These are phyloP conservation scores for Fusarium nematophilum DNA, from an alignment of 2,329 filamentous ascomycete species.

Conservation along the genomic window DNA sequence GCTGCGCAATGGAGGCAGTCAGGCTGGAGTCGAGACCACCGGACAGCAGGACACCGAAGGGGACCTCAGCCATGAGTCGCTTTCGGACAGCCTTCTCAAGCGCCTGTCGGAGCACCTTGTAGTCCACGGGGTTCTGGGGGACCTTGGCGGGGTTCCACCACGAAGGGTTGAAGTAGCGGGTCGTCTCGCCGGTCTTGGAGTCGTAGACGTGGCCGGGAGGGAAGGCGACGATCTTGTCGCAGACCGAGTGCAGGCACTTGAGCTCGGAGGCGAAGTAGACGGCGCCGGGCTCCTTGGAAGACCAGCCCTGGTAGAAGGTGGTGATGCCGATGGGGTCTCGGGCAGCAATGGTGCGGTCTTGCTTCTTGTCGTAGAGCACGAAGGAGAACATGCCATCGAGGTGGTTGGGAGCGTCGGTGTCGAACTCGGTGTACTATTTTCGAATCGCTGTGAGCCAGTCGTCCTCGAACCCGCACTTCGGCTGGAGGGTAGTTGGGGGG, in stretches of 20 bases:
- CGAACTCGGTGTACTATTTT: constrained; percentile 89
- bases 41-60: constrained; percentile 94
- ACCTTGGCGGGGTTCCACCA: constrained; percentile 90
- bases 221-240: constrained; percentile 94
- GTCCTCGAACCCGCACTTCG: not conserved
- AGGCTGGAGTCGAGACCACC: constrained; percentile 96
- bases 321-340: constrained; percentile 97
- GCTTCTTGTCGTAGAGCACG: constrained; percentile 94
- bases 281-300: constrained; percentile 81
- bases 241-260: constrained; percentile 92
- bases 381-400: constrained; percentile 99
- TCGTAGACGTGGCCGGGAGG: constrained; percentile 97
- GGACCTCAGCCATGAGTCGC: constrained; percentile 98
- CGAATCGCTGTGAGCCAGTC: constrained; percentile 25
- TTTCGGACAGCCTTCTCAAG: constrained; percentile 95
- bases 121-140: constrained; percentile 83
- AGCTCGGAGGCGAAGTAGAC: constrained; percentile 98
- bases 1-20: constrained; percentile 93
- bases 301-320: constrained; percentile 96
- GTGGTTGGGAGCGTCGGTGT: constrained; percentile 89
- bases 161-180: constrained; percentile 88
- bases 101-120: constrained; percentile 81
- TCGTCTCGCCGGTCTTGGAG: constrained; percentile 87
- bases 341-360: constrained; percentile 92
- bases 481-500: not conserved